phyloP scores from a whole-genome alignment of 2,329 filamentous ascomycete species.

The Aureobasidium zeae region DNA sequence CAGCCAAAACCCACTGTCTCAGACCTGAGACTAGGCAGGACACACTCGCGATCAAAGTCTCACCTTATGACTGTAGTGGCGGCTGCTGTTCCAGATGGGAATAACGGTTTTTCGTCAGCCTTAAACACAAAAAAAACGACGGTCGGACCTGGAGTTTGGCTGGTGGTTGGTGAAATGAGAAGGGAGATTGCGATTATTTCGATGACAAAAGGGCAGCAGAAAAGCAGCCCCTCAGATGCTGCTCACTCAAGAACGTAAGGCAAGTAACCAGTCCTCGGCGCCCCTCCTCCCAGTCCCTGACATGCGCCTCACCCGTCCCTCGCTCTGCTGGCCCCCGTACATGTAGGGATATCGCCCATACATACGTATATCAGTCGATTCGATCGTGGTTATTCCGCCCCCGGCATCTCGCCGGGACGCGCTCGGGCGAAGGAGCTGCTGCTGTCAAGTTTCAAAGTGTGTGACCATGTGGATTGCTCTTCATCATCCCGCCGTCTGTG shows the following conservation, averaged over 20 bases:
- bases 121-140: constrained; percentile 15
- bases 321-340: not conserved
- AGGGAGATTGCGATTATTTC: constrained; percentile 16
- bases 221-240: not conserved
- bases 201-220: constrained; percentile 4
- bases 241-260: not conserved
- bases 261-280: constrained; percentile 3
- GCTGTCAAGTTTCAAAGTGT: constrained; percentile 16
- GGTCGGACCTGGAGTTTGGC: constrained; percentile 15
- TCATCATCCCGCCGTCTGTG: not conserved
- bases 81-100: constrained; percentile 15
- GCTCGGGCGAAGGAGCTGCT: constrained; percentile 9
- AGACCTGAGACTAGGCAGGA: constrained; percentile 16
- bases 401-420: constrained; percentile 4
- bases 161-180: constrained; percentile 16
- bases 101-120: constrained; percentile 17
- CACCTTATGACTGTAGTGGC: constrained; percentile 16
- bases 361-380: constrained; percentile 5
- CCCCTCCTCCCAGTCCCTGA: constrained; percentile 3
- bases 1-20: constrained; percentile 16
- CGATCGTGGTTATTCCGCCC: constrained; percentile 7
- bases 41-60: constrained; percentile 9
- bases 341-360: constrained; percentile 10
- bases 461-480: constrained; percentile 7
- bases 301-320: constrained; percentile 3